Conservation (phyloP, 306 rosid genomes). For the Prunus armeniaca region DNA sequence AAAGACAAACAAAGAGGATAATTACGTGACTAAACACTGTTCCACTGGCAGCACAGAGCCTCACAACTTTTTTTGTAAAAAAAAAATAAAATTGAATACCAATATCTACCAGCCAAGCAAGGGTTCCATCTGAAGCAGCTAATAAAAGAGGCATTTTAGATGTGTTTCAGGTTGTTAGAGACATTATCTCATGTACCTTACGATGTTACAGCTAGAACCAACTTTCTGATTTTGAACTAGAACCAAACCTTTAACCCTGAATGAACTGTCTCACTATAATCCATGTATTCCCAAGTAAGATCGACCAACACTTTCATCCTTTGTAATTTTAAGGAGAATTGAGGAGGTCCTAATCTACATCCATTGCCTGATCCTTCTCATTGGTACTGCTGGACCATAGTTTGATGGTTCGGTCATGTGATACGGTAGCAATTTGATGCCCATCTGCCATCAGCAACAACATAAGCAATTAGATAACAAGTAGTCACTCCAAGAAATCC, state of each 20-base stretch:
- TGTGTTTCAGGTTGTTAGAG: neutral
- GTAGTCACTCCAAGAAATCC: neutral
- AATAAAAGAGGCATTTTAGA: neutral
- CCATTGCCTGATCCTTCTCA: slow-evolving; percentile 53
- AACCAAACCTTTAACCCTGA: neutral
- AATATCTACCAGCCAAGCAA: neutral
- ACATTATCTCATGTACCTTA: neutral
- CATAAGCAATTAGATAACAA: neutral
- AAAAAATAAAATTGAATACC: neutral
- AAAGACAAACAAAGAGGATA: too few species aligned
- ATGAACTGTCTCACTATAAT: neutral
- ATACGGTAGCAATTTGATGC: slow-evolving; percentile 64
- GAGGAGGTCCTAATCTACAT: slow-evolving; percentile 42
- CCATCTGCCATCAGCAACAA: slow-evolving; percentile 61
- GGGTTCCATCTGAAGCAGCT: neutral
- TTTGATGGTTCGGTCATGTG: slow-evolving; percentile 79
- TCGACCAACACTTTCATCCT: neutral
- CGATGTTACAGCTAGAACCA: neutral
- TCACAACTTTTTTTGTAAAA: neutral
- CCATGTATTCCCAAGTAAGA: neutral
- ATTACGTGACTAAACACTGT: neutral
- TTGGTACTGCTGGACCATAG: slow-evolving; percentile 63
- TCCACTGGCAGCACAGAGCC: too few species aligned
- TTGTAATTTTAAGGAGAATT: neutral
- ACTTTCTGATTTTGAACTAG: neutral